These are phyloP conservation scores for Syzygium malaccense DNA, from an alignment of 441 rosid genomes.

Conservation along the genomic window DNA sequence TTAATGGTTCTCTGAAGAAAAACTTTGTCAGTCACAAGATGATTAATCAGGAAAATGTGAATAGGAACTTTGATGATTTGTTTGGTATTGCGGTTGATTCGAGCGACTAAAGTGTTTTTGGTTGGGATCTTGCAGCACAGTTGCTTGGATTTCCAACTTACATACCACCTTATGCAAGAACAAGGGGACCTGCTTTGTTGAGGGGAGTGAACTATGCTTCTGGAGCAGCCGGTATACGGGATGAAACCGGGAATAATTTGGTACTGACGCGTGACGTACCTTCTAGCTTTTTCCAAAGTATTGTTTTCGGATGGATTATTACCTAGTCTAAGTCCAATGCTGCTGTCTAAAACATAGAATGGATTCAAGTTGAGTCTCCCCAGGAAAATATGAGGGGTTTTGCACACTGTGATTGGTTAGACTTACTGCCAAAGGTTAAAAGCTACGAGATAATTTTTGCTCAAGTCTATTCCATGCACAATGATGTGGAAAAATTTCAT, in stretches of 20 bases:
- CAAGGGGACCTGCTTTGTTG: constrained; percentile 40
- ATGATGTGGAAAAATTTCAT: background rate
- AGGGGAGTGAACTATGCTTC: constrained; percentile 79
- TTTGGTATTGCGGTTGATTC: background rate
- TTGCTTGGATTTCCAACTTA: constrained; percentile 58
- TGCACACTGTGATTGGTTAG: background rate
- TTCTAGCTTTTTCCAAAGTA: background rate
- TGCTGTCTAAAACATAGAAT: background rate
- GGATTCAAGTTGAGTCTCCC: background rate
- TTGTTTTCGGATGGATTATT: background rate
- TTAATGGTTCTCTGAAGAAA: background rate
- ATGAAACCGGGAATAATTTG: constrained; percentile 83
- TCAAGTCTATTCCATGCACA: background rate
- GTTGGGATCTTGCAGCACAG: constrained; percentile 46
- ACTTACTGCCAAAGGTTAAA: background rate
- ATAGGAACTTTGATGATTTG: background rate
- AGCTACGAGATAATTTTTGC: background rate
- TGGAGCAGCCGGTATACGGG: constrained; percentile 86
- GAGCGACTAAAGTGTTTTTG: background rate
- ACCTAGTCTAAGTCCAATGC: background rate
- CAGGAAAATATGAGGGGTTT: background rate
- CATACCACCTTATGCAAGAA: constrained; percentile 58
- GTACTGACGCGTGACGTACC: constrained; percentile 17
- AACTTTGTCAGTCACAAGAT: background rate
- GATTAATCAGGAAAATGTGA: background rate